A percentile compares a stretch with the other conserved stretches of the same genome.
Evolutionary conservation across 192 early-diverging fungal genomes (phyloP).

Genomic region (Gorgonomyces haynaldii): DNA sequence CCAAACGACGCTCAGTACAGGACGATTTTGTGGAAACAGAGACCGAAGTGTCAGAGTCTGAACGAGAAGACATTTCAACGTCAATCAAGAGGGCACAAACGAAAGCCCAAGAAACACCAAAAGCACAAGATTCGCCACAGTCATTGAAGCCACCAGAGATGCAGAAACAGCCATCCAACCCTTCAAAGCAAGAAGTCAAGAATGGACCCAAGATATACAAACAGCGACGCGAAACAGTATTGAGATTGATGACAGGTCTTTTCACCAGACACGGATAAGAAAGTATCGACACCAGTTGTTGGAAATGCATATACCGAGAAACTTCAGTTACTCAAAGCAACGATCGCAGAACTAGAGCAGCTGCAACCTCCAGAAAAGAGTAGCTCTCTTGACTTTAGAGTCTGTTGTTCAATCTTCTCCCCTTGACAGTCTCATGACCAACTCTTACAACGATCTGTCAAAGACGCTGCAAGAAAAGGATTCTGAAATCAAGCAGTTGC

Average conservation of each 20-base stretch:
- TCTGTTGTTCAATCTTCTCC: background rate
- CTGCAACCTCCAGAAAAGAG: background rate
- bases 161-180: no score
- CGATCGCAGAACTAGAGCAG: background rate
- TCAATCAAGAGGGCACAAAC: background rate
- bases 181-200: no score
- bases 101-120: background rate
- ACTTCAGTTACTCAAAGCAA: background rate
- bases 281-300: no score
- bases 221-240: no score
- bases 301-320: no score
- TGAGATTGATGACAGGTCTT: no score
- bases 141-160: no score
- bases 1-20: background rate
- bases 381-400: background rate
- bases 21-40: background rate
- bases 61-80: background rate
- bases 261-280: no score
- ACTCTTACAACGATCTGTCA: background rate
- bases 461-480: conserved; percentile 1
- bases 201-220: no score
- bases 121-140: no score
- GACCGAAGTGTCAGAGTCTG: background rate
- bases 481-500: conserved; percentile 1
- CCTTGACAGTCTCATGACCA: background rate